These are phyloP conservation scores for Arabis hirsuta DNA, from an alignment of 345 rosid species.

Conservation along the genomic window DNA sequence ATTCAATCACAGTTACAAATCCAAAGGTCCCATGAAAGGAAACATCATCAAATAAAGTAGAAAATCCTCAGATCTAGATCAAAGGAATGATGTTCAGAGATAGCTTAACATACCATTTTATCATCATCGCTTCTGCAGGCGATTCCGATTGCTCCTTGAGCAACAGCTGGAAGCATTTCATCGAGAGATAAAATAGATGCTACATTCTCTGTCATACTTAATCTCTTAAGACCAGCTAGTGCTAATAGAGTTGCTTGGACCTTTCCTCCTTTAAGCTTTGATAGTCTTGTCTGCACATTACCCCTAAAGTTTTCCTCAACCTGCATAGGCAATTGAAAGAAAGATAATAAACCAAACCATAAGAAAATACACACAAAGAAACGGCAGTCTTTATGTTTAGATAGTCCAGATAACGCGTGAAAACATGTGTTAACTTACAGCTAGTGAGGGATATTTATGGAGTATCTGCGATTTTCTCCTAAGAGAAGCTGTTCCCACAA, in stretches of 20 bases:
- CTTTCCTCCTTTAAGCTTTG: conserved; percentile 82
- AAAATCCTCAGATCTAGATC: not conserved
- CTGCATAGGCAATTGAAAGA: conserved; percentile 45
- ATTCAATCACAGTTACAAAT: not conserved
- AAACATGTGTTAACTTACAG: conserved; percentile 50
- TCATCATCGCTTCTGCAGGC: conserved; percentile 84
- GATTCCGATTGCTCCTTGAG: conserved; percentile 99
- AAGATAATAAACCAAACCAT: not conserved
- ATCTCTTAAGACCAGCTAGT: conserved; percentile 91
- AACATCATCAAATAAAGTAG: not conserved
- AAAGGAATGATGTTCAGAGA: not conserved
- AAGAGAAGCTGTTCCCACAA: conserved; percentile 96
- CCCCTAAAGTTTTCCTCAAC: conserved; percentile 92
- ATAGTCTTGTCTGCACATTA: conserved; percentile 91
- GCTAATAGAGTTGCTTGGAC: conserved; percentile 94
- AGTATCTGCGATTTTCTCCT: conserved; percentile 96
- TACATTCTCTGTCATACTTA: conserved; percentile 88
- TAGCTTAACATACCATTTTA: conserved; percentile 67
- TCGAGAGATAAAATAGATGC: conserved; percentile 72
- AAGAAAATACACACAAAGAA: conserved; percentile 2
- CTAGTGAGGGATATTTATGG: conserved; percentile 78
- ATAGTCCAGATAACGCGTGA: not conserved
- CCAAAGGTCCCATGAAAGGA: not conserved
- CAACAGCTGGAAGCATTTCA: conserved; percentile 99
- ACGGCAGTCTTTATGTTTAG: not conserved